Conservation (phyloP, 768 basidiomycete species). For the Ramaria rubella region DNA sequence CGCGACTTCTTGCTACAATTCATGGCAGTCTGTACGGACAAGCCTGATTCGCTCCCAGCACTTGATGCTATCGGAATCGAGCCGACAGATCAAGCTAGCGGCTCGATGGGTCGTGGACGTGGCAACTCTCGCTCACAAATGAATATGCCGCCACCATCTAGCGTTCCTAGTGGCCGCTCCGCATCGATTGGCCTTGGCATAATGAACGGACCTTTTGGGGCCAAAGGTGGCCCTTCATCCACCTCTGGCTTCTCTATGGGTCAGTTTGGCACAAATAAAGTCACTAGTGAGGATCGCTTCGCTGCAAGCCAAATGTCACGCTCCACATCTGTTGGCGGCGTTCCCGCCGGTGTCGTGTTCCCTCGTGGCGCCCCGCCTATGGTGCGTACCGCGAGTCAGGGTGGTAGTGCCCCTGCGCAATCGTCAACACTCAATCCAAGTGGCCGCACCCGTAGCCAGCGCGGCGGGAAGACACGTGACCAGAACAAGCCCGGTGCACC, state of each 20-base stretch:
- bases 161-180: slow-evolving; percentile 12
- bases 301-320: slow-evolving; percentile 39
- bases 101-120: slow-evolving; percentile 51
- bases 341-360: slow-evolving; percentile 41
- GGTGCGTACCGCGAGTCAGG: slow-evolving; percentile 52
- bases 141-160: slow-evolving; percentile 32
- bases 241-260: slow-evolving; percentile 50
- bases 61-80: slow-evolving; percentile 90
- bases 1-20: slow-evolving; percentile 97
- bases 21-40: slow-evolving; percentile 91
- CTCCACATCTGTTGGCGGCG: slow-evolving; percentile 50
- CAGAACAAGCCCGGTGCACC: slow-evolving; percentile 36
- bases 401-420: slow-evolving; percentile 26
- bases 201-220: not conserved
- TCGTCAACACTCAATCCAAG: slow-evolving; percentile 31
- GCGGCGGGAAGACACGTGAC: slow-evolving; percentile 73
- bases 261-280: slow-evolving; percentile 56
- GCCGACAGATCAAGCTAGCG: slow-evolving; percentile 51
- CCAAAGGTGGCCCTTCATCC: slow-evolving; percentile 25
- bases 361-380: slow-evolving; percentile 44
- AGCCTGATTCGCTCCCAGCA: slow-evolving; percentile 83
- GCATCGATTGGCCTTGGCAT: slow-evolving; percentile 16
- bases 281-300: slow-evolving; percentile 68
- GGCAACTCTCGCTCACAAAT: slow-evolving; percentile 53
- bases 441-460: slow-evolving; percentile 71